Evolutionary conservation across 805 yeast genomes (phyloP).

Genomic region (Pichia gijzeniarum): DNA sequence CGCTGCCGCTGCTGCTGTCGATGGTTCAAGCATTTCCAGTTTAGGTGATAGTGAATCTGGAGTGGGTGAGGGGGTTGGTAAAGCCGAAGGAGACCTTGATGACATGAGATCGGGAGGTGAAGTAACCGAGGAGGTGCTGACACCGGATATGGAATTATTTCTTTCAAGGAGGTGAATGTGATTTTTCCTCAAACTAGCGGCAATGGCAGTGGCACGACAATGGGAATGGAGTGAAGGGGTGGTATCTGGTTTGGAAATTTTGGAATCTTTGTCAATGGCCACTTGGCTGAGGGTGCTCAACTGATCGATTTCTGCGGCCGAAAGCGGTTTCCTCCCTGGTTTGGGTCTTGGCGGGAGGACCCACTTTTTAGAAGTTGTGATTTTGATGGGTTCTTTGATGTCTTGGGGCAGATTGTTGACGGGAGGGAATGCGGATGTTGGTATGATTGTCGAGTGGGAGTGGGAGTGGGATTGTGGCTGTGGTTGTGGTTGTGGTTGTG

Average conservation of each 20-base stretch:
- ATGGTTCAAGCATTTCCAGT: background rate
- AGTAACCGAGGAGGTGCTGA: background rate
- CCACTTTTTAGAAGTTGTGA: conserved; percentile 32
- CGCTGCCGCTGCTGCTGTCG: too few relatives aligned
- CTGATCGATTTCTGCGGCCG: conserved; percentile 57
- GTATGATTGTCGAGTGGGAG: background rate
- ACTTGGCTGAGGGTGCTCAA: too few relatives aligned
- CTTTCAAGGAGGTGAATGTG: background rate
- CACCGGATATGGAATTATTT: conserved; percentile 3
- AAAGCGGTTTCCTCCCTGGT: conserved; percentile 12
- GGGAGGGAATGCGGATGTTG: conserved; percentile 9
- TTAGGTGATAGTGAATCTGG: conserved; percentile 10
- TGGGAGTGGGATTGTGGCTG: background rate
- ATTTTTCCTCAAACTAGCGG: conserved; percentile 5
- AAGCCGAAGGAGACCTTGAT: background rate
- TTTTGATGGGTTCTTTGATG: conserved; percentile 3
- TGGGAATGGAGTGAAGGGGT: too few relatives aligned
- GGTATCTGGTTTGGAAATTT: background rate
- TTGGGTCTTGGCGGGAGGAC: conserved; percentile 50
- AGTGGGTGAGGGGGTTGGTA: conserved; percentile 10
- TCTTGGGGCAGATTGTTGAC: conserved; percentile 9
- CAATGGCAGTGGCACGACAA: too few relatives aligned
- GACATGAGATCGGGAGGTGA: conserved; percentile 1
- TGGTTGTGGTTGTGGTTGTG: background rate
- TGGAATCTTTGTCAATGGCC: conserved; percentile 41